phyloP scores from a whole-genome alignment of 495 filamentous ascomycete genomes.

The Margaritispora aquatica region DNA sequence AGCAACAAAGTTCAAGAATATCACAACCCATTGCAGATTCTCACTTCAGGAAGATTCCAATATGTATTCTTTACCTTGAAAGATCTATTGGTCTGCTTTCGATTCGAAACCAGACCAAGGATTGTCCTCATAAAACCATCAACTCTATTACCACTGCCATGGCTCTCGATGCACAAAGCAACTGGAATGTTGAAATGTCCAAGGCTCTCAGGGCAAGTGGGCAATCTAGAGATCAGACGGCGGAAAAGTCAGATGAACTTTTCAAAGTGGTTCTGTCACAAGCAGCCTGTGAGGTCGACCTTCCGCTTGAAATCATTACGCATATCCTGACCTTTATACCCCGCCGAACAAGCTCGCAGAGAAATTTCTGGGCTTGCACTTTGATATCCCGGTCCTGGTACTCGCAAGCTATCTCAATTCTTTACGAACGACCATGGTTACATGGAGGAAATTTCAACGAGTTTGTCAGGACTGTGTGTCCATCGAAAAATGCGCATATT shows the following conservation, averaged over 20 bases:
- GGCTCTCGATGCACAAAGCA: constrained; percentile 23
- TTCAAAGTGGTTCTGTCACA: neutral
- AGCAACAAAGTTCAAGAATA: too few species aligned
- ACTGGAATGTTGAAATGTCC: constrained; percentile 23
- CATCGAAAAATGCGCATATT: constrained; percentile 49
- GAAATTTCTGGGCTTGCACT: constrained; percentile 45
- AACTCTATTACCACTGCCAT: constrained; percentile 5
- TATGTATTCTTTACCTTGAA: neutral
- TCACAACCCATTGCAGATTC: too few species aligned
- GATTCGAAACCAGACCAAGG: neutral
- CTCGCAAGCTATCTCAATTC: constrained; percentile 41
- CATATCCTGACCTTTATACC: constrained; percentile 33
- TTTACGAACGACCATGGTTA: constrained; percentile 51
- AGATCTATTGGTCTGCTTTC: neutral
- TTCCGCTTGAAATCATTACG: constrained; percentile 44
- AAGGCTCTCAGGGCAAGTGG: constrained; percentile 15
- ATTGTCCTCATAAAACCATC: neutral
- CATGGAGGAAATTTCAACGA: constrained; percentile 45
- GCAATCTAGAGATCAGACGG: neutral
- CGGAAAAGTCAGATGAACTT: neutral
- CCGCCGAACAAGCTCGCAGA: constrained; percentile 27
- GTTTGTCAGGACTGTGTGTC: constrained; percentile 59
- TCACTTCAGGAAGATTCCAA: neutral
- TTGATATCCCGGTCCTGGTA: constrained; percentile 63
- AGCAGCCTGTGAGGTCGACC: constrained; percentile 14